Conservation (phyloP, 164 flowering plant species). For the Akebia trifoliata region DNA sequence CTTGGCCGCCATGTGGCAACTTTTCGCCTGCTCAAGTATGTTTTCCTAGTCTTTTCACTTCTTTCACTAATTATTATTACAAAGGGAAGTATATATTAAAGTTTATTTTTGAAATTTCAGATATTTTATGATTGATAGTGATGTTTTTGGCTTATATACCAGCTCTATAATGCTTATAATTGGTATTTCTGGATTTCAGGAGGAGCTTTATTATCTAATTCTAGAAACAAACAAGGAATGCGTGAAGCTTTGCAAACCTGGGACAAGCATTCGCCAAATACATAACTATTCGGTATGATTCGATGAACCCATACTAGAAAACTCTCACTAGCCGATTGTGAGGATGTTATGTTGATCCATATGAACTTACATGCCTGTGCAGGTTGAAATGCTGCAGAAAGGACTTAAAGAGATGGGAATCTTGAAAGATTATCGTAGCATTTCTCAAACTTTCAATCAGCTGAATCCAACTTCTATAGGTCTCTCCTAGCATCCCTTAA, state of each 20-base stretch:
- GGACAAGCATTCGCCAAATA: constrained; percentile 67
- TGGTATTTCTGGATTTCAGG: constrained; percentile 44
- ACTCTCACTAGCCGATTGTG: neutral
- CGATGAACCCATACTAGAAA: neutral
- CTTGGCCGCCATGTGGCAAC: constrained; percentile 90
- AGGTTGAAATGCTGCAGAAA: constrained; percentile 63
- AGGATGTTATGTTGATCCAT: neutral
- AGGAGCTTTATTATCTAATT: constrained; percentile 77
- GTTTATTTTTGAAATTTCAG: neutral
- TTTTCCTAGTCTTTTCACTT: neutral
- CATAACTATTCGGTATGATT: constrained; percentile 71
- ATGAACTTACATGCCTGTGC: constrained; percentile 7
- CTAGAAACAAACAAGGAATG: constrained; percentile 85
- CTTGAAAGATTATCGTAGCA: constrained; percentile 39
- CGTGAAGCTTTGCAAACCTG: constrained; percentile 80
- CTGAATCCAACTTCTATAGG: constrained; percentile 96
- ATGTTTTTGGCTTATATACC: neutral
- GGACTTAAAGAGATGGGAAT: constrained; percentile 77
- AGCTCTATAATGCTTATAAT: constrained; percentile 5
- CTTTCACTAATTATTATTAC: neutral
- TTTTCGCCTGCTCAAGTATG: constrained; percentile 78
- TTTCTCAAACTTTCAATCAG: constrained; percentile 39
- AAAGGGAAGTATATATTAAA: neutral
- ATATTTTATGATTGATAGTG: no score
- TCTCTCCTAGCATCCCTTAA: constrained; percentile 13